phyloP scores from a whole-genome alignment of 2,329 filamentous ascomycete species.

The Arthroderma sp. region DNA sequence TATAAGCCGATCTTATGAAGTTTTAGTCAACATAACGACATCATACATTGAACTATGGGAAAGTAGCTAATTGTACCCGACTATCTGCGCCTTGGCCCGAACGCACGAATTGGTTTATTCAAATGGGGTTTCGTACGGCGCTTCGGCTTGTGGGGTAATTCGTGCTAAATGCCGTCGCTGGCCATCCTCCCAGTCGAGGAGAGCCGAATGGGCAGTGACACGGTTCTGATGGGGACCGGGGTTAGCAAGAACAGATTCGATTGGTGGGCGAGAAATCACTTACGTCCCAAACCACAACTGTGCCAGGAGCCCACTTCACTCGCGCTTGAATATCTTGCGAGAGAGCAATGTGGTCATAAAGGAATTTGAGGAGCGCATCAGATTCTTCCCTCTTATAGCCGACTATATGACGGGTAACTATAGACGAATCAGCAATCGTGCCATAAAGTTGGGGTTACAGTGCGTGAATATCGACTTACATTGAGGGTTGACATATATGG shows the following conservation, averaged over 20 bases:
- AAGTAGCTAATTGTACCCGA: too few species aligned
- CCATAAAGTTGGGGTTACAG: background rate
- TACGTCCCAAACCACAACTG: constrained; percentile 71
- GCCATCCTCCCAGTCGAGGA: constrained; percentile 64
- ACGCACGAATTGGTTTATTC: constrained; percentile 10
- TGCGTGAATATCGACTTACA: constrained; percentile 40
- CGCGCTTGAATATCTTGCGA: constrained; percentile 61
- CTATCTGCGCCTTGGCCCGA: too few species aligned
- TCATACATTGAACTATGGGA: too few species aligned
- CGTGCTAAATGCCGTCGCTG: constrained; percentile 66
- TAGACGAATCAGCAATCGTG: constrained; percentile 7
- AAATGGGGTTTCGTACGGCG: constrained; percentile 58
- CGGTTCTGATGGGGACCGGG: constrained; percentile 41
- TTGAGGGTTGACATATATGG: constrained; percentile 68
- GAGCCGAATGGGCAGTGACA: constrained; percentile 63
- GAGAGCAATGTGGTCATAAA: constrained; percentile 60
- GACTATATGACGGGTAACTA: constrained; percentile 67
- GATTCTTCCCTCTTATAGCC: constrained; percentile 80
- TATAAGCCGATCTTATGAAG: too few species aligned
- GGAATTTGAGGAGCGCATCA: constrained; percentile 61
- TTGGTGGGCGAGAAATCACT: constrained; percentile 12
- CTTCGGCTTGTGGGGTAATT: constrained; percentile 71
- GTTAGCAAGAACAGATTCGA: background rate
- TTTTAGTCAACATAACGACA: too few species aligned
- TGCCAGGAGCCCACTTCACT: constrained; percentile 65